A percentile compares a stretch with the other conserved stretches of the same genome.
These are phyloP conservation scores for Ophioceras dolichostomum DNA, from an alignment of 2,329 filamentous ascomycete genomes.

Conservation along the genomic window DNA sequence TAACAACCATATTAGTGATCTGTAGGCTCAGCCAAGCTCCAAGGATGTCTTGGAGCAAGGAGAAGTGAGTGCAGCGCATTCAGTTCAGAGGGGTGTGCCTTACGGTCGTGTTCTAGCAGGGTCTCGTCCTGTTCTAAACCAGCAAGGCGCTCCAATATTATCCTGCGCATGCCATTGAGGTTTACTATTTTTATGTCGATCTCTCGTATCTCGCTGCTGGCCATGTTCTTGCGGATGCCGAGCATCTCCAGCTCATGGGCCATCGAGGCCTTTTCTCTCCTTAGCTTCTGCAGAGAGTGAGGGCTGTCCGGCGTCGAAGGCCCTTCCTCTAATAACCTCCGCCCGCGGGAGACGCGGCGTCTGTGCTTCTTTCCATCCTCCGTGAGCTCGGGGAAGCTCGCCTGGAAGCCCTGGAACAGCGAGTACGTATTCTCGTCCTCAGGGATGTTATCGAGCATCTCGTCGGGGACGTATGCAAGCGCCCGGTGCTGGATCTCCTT, in stretches of 20 bases:
- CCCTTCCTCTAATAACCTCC: slow-evolving; percentile 61
- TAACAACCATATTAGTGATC: no score
- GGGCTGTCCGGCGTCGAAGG: slow-evolving; percentile 39
- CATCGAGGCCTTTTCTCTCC: slow-evolving; percentile 67
- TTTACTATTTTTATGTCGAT: slow-evolving; percentile 97
- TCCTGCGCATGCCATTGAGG: slow-evolving; percentile 81
- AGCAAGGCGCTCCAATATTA: slow-evolving; percentile 78
- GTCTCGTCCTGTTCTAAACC: slow-evolving; percentile 83
- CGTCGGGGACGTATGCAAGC: slow-evolving; percentile 76
- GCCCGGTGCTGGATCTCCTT: slow-evolving; percentile 91
- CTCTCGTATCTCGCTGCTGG: slow-evolving; percentile 86
- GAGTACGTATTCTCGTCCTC: slow-evolving; percentile 80
- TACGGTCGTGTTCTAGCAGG: slow-evolving; percentile 78
- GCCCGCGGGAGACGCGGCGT: slow-evolving; percentile 58
- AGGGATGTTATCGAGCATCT: slow-evolving; percentile 79
- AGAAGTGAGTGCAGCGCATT: neutral
- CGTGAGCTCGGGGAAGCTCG: slow-evolving; percentile 60
- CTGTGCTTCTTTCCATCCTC: slow-evolving; percentile 62
- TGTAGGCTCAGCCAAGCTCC: no score
- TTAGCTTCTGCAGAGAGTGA: slow-evolving; percentile 59
- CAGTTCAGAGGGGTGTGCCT: slow-evolving; percentile 18
- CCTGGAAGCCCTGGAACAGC: slow-evolving; percentile 92
- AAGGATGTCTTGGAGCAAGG: slow-evolving; percentile 18
- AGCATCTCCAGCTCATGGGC: slow-evolving; percentile 86
- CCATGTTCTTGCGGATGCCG: slow-evolving; percentile 91